phyloP scores from a whole-genome alignment of 768 basidiomycete genomes.

The Macrocybe gigantea region DNA sequence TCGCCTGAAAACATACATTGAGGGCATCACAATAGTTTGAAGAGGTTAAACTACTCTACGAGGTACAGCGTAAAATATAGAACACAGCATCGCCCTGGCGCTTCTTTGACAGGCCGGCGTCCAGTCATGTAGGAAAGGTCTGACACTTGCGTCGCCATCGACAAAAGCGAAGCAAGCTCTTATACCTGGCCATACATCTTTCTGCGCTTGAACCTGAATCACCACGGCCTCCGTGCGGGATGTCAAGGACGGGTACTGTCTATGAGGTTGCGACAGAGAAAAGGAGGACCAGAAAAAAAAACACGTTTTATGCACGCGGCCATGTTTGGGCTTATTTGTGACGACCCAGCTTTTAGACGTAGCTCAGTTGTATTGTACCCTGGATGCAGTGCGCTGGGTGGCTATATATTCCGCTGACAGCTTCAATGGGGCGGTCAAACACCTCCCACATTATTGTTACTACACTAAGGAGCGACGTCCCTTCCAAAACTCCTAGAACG shows the following conservation, averaged over 20 bases:
- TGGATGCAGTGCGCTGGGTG: no score
- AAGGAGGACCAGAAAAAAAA: not conserved
- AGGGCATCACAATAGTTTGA: no score
- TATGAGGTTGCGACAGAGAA: slow-evolving; percentile 50
- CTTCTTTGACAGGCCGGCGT: no score
- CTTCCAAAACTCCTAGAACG: no score
- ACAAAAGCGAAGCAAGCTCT: slow-evolving; percentile 46
- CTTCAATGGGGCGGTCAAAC: no score
- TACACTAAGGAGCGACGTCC: no score
- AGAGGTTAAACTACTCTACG: not conserved
- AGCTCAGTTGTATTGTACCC: no score
- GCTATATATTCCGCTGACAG: no score
- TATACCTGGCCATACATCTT: slow-evolving; percentile 45
- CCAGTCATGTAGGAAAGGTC: slow-evolving; percentile 54
- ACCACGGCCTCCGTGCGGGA: slow-evolving; percentile 46
- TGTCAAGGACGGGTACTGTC: slow-evolving; percentile 64
- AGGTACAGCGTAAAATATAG: not conserved
- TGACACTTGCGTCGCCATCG: slow-evolving; percentile 55
- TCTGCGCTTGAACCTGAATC: slow-evolving; percentile 68
- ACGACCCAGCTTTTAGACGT: not conserved
- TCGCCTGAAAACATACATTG: no score
- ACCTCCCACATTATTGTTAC: no score
- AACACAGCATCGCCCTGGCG: not conserved
- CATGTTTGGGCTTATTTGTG: slow-evolving; percentile 6
- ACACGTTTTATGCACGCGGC: not conserved